Conservation (phyloP, 208 protist genomes). For the Leishmania braziliensis region DNA sequence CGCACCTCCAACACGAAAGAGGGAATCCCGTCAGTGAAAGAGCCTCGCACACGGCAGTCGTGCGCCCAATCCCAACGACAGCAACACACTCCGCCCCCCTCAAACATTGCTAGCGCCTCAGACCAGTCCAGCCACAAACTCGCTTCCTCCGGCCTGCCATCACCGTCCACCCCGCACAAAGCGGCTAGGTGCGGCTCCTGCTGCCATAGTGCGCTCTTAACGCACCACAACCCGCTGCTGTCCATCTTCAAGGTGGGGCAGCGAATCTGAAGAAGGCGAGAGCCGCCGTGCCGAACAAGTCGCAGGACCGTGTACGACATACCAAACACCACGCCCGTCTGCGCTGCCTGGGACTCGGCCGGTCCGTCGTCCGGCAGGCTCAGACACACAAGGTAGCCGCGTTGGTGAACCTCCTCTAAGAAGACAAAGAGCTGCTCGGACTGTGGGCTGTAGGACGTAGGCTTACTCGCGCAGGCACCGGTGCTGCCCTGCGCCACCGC, state of each 20-base stretch:
- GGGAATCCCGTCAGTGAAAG: slow-evolving; percentile 46
- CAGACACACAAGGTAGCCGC: slow-evolving; percentile 43
- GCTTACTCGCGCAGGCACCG: neutral
- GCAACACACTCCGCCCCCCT: slow-evolving; percentile 61
- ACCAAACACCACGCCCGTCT: slow-evolving; percentile 39
- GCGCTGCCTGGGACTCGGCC: neutral
- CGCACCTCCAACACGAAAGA: slow-evolving; percentile 49
- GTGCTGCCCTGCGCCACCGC: slow-evolving; percentile 5
- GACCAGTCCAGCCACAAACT: slow-evolving; percentile 61
- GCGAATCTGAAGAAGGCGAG: slow-evolving; percentile 41
- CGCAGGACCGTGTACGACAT: slow-evolving; percentile 51
- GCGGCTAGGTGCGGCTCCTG: slow-evolving; percentile 33
- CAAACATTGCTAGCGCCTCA: slow-evolving; percentile 56
- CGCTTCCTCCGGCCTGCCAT: slow-evolving; percentile 9
- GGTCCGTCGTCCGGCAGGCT: slow-evolving; percentile 46
- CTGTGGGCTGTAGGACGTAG: slow-evolving; percentile 7
- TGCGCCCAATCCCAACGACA: slow-evolving; percentile 24
- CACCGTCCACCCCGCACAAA: slow-evolving; percentile 34
- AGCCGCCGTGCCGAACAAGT: slow-evolving; percentile 28
- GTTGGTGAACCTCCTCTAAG: slow-evolving; percentile 16
- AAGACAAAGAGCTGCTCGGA: slow-evolving; percentile 30
- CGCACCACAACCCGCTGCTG: slow-evolving; percentile 38
- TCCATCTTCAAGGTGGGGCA: slow-evolving; percentile 30
- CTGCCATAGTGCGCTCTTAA: slow-evolving; percentile 38
- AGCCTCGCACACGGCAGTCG: slow-evolving; percentile 57